Percentiles rank a stretch among this genome's conserved stretches.
Evolutionary conservation across 2,329 filamentous ascomycete species (phyloP).

Genomic region (Xylaria sp.): DNA sequence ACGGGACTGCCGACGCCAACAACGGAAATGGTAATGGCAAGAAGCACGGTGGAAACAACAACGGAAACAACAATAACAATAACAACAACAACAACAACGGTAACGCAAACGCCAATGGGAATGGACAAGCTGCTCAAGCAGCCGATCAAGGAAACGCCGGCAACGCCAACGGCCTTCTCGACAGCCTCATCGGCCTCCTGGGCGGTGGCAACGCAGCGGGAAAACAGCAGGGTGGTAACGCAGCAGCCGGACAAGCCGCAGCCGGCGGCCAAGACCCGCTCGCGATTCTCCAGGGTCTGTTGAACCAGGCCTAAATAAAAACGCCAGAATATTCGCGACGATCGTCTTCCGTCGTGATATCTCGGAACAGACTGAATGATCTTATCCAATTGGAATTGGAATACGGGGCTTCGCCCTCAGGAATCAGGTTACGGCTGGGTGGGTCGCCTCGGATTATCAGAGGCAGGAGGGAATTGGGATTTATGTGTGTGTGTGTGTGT

Average conservation of each 20-base stretch:
- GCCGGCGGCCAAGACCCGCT: slow-evolving; percentile 17
- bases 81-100: too few relatives aligned
- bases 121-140: neutral
- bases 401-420: neutral
- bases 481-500: slow-evolving; percentile 1
- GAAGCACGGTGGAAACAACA: neutral
- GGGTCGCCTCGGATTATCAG: neutral
- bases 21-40: slow-evolving; percentile 3
- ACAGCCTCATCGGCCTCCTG: slow-evolving; percentile 32
- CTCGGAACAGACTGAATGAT: neutral
- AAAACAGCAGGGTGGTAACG: neutral
- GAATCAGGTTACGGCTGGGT: slow-evolving; percentile 6
- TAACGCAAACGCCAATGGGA: slow-evolving; percentile 2
- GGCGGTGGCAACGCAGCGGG: neutral
- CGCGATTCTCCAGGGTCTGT: slow-evolving; percentile 18
- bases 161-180: slow-evolving; percentile 16
- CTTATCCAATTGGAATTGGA: neutral
- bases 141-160: neutral
- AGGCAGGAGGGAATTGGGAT: slow-evolving; percentile 10
- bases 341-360: neutral
- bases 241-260: neutral
- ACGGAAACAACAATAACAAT: neutral
- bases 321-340: neutral
- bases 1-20: slow-evolving; percentile 34
- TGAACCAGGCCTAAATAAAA: slow-evolving; percentile 11